Evolutionary conservation across 2,329 filamentous ascomycete genomes (phyloP).

Genomic region (Paraphoma chrysanthemicola): DNA sequence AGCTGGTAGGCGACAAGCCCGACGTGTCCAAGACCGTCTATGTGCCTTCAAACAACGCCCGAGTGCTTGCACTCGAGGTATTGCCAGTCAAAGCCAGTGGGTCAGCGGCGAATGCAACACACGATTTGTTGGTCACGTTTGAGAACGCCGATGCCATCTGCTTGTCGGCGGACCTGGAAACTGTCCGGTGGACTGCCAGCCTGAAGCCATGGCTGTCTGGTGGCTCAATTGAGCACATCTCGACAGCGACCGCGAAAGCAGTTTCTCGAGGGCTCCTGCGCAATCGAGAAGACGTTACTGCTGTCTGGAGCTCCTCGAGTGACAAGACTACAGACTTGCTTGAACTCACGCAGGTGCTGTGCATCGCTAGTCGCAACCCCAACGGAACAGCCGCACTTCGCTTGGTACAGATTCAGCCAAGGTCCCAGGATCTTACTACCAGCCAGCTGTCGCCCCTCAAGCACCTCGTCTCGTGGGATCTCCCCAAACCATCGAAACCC

Average conservation of each 20-base stretch:
- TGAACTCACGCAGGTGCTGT: conserved; percentile 46
- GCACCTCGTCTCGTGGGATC: conserved; percentile 38
- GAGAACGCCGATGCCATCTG: conserved; percentile 67
- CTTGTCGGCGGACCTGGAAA: conserved; percentile 62
- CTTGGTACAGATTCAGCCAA: conserved; percentile 39
- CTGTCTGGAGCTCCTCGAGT: conserved; percentile 42
- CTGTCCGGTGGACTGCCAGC: conserved; percentile 40
- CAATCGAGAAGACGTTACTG: conserved; percentile 53
- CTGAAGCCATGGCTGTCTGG: conserved; percentile 26
- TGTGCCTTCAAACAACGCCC: conserved; percentile 30
- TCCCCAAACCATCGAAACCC: conserved; percentile 26
- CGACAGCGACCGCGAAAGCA: conserved; percentile 46
- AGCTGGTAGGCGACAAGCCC: conserved; percentile 45
- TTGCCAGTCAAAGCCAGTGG: conserved; percentile 33
- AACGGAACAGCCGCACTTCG: conserved; percentile 26
- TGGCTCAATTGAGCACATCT: conserved; percentile 40
- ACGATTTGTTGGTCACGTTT: conserved; percentile 64
- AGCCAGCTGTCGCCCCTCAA: conserved; percentile 39
- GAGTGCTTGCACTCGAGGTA: conserved; percentile 39
- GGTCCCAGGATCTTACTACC: conserved; percentile 38
- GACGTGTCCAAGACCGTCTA: conserved; percentile 44
- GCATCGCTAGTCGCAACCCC: conserved; percentile 33
- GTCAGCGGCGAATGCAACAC: conserved; percentile 23
- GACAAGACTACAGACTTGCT: conserved; percentile 37
- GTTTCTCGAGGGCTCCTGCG: conserved; percentile 54